Evolutionary conservation across 2,329 filamentous ascomycete genomes (phyloP).

Genomic region (Fragosphaeria purpurea): DNA sequence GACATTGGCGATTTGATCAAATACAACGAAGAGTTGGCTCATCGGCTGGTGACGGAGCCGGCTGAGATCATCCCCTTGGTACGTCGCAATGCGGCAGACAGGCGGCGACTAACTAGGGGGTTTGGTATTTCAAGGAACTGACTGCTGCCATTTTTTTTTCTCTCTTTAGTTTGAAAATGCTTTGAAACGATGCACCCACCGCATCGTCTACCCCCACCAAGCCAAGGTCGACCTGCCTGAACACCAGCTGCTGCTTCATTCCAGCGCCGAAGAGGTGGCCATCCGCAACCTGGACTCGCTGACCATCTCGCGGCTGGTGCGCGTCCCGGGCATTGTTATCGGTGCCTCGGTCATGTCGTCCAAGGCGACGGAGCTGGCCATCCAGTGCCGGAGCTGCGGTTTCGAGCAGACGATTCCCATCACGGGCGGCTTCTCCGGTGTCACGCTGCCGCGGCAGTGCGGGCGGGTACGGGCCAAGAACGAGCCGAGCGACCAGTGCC

Average conservation of each 20-base stretch:
- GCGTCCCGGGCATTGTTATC: conserved; percentile 95
- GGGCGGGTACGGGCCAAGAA: conserved; percentile 51
- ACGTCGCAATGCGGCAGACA: conserved; percentile 20
- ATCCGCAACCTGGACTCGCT: conserved; percentile 90
- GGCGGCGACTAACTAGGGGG: background rate
- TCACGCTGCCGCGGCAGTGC: conserved; percentile 75
- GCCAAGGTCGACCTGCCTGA: conserved; percentile 62
- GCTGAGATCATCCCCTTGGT: conserved; percentile 88
- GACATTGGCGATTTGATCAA: conserved; percentile 93
- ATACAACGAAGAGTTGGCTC: conserved; percentile 90
- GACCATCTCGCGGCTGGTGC: conserved; percentile 87
- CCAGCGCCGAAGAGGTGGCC: conserved; percentile 78
- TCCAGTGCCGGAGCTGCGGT: conserved; percentile 82
- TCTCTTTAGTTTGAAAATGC: conserved; percentile 71
- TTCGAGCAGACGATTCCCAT: conserved; percentile 62
- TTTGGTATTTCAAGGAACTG: background rate
- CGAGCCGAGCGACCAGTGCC: conserved; percentile 65
- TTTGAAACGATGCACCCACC: conserved; percentile 80
- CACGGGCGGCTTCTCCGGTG: conserved; percentile 75
- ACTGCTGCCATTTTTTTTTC: background rate
- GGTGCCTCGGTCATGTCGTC: conserved; percentile 94
- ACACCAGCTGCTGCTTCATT: conserved; percentile 92
- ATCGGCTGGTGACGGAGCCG: conserved; percentile 80
- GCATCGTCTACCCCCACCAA: conserved; percentile 79
- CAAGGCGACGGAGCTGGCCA: conserved; percentile 77